These are phyloP conservation scores for Sclerotinia subarctica DNA, from an alignment of 2,329 filamentous ascomycete species.

Conservation along the genomic window DNA sequence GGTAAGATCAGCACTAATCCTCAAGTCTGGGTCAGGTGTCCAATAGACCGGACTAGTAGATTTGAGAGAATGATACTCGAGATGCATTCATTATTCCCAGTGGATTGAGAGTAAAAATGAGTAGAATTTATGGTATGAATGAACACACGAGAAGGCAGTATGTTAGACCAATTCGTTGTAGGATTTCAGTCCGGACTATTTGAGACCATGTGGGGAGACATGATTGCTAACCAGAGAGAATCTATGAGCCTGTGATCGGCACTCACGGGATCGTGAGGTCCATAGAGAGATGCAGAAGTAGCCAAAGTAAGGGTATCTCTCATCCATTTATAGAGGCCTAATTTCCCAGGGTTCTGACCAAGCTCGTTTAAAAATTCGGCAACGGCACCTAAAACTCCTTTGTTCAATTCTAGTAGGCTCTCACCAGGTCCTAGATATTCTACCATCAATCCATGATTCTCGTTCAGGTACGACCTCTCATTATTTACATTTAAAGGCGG, in stretches of 20 bases:
- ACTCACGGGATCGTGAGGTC: constrained; percentile 45
- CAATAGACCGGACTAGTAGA: not conserved
- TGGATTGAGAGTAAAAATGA: not conserved
- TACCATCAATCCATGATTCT: constrained; percentile 41
- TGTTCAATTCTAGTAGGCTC: constrained; percentile 41
- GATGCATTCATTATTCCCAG: not conserved
- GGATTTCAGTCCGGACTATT: not conserved
- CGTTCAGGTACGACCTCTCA: constrained; percentile 39
- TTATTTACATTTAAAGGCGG: constrained; percentile 31
- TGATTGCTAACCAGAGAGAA: constrained; percentile 39
- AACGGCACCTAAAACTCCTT: constrained; percentile 41
- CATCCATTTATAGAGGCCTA: constrained; percentile 42
- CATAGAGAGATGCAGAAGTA: constrained; percentile 45
- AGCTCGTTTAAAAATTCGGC: constrained; percentile 37
- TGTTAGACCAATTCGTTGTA: not conserved
- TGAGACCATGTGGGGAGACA: not conserved
- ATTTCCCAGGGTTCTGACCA: constrained; percentile 36
- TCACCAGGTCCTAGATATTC: constrained; percentile 39
- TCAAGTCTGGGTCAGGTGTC: not conserved
- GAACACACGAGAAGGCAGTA: not conserved
- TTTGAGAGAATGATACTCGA: not conserved
- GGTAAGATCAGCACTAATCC: constrained; percentile 13
- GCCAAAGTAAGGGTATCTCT: constrained; percentile 43
- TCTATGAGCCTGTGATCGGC: constrained; percentile 40
- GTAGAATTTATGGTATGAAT: not conserved